Evolutionary conservation across 2,329 filamentous ascomycete genomes (phyloP).

Genomic region (Penicillium paneum): DNA sequence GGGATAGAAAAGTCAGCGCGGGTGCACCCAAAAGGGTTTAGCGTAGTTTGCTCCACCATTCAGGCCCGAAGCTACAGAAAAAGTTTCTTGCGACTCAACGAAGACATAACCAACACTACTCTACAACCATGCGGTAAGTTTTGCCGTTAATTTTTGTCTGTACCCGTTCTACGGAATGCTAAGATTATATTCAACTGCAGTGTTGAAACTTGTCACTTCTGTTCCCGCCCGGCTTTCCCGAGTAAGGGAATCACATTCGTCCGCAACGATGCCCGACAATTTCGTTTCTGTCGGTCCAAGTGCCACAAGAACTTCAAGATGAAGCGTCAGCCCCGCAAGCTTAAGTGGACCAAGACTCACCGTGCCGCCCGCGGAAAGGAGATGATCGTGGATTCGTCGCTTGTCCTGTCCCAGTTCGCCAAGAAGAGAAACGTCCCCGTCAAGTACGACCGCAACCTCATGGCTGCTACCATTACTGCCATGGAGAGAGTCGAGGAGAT

Average conservation of each 20-base stretch:
- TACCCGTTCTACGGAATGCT: neutral
- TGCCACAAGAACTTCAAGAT: slow-evolving; percentile 85
- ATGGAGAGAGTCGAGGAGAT: slow-evolving; percentile 92
- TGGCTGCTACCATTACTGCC: slow-evolving; percentile 80
- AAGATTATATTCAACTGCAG: slow-evolving; percentile 19
- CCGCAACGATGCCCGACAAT: slow-evolving; percentile 63
- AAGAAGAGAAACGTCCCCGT: slow-evolving; percentile 90
- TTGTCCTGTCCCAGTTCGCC: slow-evolving; percentile 69
- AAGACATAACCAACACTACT: slow-evolving; percentile 18
- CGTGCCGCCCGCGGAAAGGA: slow-evolving; percentile 78
- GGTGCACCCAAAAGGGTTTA: slow-evolving; percentile 32
- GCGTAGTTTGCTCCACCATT: slow-evolving; percentile 30
- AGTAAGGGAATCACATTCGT: slow-evolving; percentile 66
- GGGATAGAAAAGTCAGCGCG: slow-evolving; percentile 41
- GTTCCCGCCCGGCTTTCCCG: slow-evolving; percentile 65
- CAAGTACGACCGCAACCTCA: slow-evolving; percentile 91
- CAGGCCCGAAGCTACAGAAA: slow-evolving; percentile 21
- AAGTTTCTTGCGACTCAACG: slow-evolving; percentile 25
- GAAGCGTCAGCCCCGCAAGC: slow-evolving; percentile 95
- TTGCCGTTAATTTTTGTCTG: neutral
- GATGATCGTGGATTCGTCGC: slow-evolving; percentile 90
- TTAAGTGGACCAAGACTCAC: slow-evolving; percentile 96
- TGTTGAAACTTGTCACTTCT: slow-evolving; percentile 67
- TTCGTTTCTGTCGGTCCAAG: slow-evolving; percentile 66
- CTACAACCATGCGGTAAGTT: slow-evolving; percentile 28